Conservation (phyloP, 2,329 filamentous ascomycete genomes). For the Polytolypa hystricis region DNA sequence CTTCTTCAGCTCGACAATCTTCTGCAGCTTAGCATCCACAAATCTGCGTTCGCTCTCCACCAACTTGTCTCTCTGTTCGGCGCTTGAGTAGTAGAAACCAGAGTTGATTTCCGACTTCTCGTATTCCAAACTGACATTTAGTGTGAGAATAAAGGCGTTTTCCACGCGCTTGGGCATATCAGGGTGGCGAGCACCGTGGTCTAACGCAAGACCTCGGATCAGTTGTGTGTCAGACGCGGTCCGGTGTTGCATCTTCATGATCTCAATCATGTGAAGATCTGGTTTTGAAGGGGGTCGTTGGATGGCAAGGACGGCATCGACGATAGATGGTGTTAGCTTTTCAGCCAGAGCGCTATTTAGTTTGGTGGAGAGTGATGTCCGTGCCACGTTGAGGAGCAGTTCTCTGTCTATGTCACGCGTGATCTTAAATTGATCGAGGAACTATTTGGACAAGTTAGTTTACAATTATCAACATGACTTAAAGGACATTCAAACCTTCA, state of each 20-base stretch:
- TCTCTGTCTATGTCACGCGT: constrained; percentile 81
- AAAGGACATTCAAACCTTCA: constrained; percentile 52
- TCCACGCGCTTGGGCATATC: constrained; percentile 97
- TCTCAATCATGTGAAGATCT: constrained; percentile 97
- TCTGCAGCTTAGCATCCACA: constrained; percentile 90
- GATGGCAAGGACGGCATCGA: constrained; percentile 91
- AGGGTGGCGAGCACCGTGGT: constrained; percentile 91
- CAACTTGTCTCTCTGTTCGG: constrained; percentile 93
- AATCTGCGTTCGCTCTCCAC: constrained; percentile 95
- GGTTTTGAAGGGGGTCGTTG: constrained; percentile 83
- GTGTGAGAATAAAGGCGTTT: constrained; percentile 86
- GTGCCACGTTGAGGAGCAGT: constrained; percentile 81
- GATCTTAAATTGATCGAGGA: constrained; percentile 90
- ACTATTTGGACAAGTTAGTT: constrained; percentile 40
- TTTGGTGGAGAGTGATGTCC: constrained; percentile 92
- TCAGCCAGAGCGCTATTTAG: constrained; percentile 80
- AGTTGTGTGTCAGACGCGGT: constrained; percentile 92
- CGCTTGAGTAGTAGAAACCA: constrained; percentile 95
- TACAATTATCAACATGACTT: not conserved
- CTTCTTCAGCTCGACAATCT: constrained; percentile 97
- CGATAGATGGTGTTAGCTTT: constrained; percentile 86
- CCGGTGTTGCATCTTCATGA: constrained; percentile 99
- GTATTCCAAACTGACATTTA: constrained; percentile 96
- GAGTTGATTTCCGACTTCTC: constrained; percentile 99
- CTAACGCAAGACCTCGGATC: constrained; percentile 81